Conservation (phyloP, 225 moss, liverwort and hornwort species). For the Polytrichum commune region DNA sequence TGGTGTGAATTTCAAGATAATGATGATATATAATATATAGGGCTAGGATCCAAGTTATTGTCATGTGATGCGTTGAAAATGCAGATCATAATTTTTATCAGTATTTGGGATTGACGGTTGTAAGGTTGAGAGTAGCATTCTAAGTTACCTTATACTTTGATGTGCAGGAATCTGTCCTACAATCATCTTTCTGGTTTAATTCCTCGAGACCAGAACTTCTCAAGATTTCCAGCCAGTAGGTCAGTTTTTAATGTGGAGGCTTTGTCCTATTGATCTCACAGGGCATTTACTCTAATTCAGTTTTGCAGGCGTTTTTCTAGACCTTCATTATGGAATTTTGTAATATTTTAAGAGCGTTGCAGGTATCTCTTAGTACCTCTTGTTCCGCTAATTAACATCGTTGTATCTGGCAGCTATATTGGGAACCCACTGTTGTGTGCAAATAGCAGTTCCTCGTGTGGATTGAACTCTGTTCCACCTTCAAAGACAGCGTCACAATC, state of each 20-base stretch:
- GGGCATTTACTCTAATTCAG: too few relatives aligned
- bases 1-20: too few relatives aligned
- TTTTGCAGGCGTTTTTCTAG: too few relatives aligned
- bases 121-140: background rate
- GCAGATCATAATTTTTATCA: too few relatives aligned
- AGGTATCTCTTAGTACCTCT: too few relatives aligned
- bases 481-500: constrained; percentile 17
- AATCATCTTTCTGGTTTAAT: constrained; percentile 78
- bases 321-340: too few relatives aligned
- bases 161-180: constrained; percentile 67
- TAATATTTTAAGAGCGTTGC: too few relatives aligned
- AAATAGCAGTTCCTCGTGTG: constrained; percentile 52
- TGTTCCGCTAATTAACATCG: too few relatives aligned
- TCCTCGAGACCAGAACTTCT: constrained; percentile 47
- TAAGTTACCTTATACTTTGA: constrained; percentile 7
- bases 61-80: too few relatives aligned
- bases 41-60: too few relatives aligned
- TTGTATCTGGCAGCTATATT: constrained; percentile 28
- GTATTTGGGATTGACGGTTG: background rate
- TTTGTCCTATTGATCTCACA: too few relatives aligned
- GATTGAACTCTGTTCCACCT: constrained; percentile 40
- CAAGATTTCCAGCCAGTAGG: constrained; percentile 67
- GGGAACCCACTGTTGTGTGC: constrained; percentile 54
- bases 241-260: constrained; percentile 18
- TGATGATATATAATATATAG: too few relatives aligned